phyloP scores from a whole-genome alignment of 257 asterid genomes.

The Cordia subcordata region DNA sequence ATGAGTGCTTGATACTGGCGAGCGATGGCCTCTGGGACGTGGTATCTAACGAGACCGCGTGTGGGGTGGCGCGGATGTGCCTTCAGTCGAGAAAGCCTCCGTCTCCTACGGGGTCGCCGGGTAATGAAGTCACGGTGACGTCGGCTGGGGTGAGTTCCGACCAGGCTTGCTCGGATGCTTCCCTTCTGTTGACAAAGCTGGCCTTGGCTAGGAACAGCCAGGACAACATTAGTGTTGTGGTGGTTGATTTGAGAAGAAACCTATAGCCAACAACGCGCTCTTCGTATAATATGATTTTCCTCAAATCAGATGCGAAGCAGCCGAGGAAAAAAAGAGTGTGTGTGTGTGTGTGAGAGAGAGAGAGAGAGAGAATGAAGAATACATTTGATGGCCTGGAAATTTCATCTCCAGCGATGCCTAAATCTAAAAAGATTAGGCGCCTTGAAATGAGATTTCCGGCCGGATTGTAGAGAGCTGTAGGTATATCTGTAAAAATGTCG shows the following conservation, averaged over 20 bases:
- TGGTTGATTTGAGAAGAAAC: constrained; percentile 15
- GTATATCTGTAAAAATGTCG: neutral
- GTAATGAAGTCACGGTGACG: neutral
- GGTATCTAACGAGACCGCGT: constrained; percentile 32
- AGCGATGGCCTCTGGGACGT: constrained; percentile 61
- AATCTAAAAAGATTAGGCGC: neutral
- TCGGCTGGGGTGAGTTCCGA: constrained; percentile 15
- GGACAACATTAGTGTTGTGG: constrained; percentile 43
- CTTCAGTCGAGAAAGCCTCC: constrained; percentile 18
- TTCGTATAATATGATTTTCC: too few relatives aligned
- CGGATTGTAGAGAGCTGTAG: neutral
- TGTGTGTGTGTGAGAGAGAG: too few relatives aligned
- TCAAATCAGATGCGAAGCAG: too few relatives aligned
- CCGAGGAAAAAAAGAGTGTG: too few relatives aligned
- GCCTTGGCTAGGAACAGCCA: constrained; percentile 38
- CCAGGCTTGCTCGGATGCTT: constrained; percentile 29
- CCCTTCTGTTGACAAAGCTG: constrained; percentile 40
- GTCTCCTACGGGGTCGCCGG: constrained; percentile 11
- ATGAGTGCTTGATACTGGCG: constrained; percentile 44
- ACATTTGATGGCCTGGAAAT: neutral
- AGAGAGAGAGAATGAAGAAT: neutral
- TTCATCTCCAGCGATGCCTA: neutral
- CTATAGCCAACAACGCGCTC: neutral
- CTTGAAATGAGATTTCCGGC: neutral
- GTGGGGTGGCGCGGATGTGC: constrained; percentile 35